A percentile compares a stretch with the other conserved stretches of the same genome.
phyloP scores from a whole-genome alignment of 2,329 filamentous ascomycete genomes.

The Penicillium psychrosexuale region DNA sequence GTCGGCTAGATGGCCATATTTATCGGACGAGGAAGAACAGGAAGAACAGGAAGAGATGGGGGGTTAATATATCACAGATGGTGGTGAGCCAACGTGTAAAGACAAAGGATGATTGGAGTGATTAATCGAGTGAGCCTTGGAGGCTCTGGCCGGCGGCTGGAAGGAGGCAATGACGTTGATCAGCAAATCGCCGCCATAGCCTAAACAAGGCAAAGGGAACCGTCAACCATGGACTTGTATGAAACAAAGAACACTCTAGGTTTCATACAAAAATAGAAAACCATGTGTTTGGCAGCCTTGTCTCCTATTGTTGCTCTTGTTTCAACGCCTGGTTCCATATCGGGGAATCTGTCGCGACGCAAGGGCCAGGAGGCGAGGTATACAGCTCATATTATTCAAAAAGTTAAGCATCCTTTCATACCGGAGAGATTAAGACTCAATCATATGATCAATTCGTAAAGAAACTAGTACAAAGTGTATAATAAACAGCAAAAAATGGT shows the following conservation, averaged over 20 bases:
- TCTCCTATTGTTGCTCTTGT: not conserved
- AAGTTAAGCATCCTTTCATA: not conserved
- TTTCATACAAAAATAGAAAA: not conserved
- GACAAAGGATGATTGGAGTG: not conserved
- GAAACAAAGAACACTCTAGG: not conserved
- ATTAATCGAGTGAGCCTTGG: not conserved
- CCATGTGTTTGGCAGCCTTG: not conserved
- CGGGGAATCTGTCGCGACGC: not conserved
- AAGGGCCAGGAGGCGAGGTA: not conserved
- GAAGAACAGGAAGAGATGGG: not conserved
- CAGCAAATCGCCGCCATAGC: conserved; percentile 3
- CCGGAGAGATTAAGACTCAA: conserved; percentile 3
- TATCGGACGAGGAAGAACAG: not conserved
- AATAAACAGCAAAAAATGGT: conserved; percentile 14
- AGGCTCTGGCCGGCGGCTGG: not conserved
- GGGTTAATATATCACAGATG: not conserved
- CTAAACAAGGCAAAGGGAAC: not conserved
- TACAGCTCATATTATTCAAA: not conserved
- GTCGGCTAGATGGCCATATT: not conserved
- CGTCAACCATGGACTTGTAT: not conserved
- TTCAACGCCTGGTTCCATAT: not conserved
- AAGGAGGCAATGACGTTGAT: conserved; percentile 9
- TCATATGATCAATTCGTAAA: conserved; percentile 13
- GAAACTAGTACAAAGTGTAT: conserved; percentile 15
- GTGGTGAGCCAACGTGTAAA: not conserved